Conservation (phyloP, 2,329 filamentous ascomycete genomes). For the Diaporthe citri region DNA sequence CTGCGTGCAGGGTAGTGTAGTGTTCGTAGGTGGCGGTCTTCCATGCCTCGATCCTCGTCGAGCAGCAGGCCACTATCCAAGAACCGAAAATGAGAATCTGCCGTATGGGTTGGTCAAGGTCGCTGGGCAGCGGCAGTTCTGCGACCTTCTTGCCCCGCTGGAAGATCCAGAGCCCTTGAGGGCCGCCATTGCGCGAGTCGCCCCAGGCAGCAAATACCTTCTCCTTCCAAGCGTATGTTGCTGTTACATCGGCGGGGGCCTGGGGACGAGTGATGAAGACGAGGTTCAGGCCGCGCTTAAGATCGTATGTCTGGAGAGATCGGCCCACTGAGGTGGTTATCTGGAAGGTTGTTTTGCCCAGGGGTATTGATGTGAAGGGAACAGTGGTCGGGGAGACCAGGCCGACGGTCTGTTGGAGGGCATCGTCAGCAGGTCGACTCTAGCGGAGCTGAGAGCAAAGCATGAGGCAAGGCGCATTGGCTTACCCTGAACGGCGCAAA, state of each 20-base stretch:
- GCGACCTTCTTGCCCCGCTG: constrained; percentile 88
- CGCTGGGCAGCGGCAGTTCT: constrained; percentile 77
- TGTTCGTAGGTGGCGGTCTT: constrained; percentile 86
- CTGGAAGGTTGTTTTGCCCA: constrained; percentile 96
- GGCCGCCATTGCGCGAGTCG: constrained; percentile 62
- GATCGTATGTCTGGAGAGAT: constrained; percentile 94
- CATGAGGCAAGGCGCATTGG: constrained; percentile 18
- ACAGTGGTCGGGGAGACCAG: constrained; percentile 91
- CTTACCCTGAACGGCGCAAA: constrained; percentile 94
- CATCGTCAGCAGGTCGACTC: constrained; percentile 19
- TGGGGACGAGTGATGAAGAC: constrained; percentile 94
- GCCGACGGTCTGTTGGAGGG: constrained; percentile 80
- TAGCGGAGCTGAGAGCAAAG: neutral
- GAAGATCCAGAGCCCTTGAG: constrained; percentile 87
- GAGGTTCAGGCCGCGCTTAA: constrained; percentile 89
- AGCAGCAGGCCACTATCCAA: constrained; percentile 87
- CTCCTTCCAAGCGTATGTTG: constrained; percentile 89
- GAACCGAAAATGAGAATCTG: constrained; percentile 87
- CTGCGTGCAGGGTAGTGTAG: constrained; percentile 84
- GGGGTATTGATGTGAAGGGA: constrained; percentile 88
- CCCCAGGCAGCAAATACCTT: constrained; percentile 93
- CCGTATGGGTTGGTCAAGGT: constrained; percentile 77
- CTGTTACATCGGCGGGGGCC: constrained; percentile 87
- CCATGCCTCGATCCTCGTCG: constrained; percentile 88
- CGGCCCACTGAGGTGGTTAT: constrained; percentile 95